phyloP scores from a whole-genome alignment of 768 basidiomycete genomes.

The Tubosaeta brunneosetosa region DNA sequence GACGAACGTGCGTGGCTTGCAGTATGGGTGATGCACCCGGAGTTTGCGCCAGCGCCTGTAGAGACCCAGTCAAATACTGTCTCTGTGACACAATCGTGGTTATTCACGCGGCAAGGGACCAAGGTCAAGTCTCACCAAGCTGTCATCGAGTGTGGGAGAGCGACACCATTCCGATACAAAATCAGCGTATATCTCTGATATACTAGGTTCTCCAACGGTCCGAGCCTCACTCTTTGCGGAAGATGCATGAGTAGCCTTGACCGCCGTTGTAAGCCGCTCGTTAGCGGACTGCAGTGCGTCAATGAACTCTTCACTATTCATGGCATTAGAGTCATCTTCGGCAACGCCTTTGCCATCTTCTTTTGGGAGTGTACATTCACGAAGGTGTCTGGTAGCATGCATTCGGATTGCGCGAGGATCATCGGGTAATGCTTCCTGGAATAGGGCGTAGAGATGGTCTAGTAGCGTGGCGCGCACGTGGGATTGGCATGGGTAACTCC shows the following conservation, averaged over 20 bases:
- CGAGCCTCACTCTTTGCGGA: constrained; percentile 9
- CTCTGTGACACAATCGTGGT: constrained; percentile 35
- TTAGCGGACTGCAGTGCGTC: constrained; percentile 30
- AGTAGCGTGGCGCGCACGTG: constrained; percentile 38
- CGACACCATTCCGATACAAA: constrained; percentile 49
- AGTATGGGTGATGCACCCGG: constrained; percentile 24
- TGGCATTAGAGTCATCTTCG: constrained; percentile 4
- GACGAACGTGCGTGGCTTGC: constrained; percentile 34
- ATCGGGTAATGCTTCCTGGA: constrained; percentile 34
- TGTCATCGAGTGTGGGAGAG: constrained; percentile 24
- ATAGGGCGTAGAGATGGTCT: constrained; percentile 40
- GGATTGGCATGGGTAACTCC: constrained; percentile 39
- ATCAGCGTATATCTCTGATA: constrained; percentile 33
- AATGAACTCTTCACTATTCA: constrained; percentile 21
- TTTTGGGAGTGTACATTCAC: constrained; percentile 26
- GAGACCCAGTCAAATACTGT: constrained; percentile 47
- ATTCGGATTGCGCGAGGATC: constrained; percentile 38
- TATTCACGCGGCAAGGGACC: not conserved
- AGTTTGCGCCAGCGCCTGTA: constrained; percentile 34
- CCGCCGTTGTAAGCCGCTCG: constrained; percentile 25
- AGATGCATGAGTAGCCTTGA: constrained; percentile 25
- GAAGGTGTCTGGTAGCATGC: constrained; percentile 35
- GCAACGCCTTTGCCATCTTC: constrained; percentile 8
- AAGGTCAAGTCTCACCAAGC: constrained; percentile 26
- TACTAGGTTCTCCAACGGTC: constrained; percentile 27